Evolutionary conservation across 2,329 filamentous ascomycete genomes (phyloP).

Genomic region (Fusarium sp.): DNA sequence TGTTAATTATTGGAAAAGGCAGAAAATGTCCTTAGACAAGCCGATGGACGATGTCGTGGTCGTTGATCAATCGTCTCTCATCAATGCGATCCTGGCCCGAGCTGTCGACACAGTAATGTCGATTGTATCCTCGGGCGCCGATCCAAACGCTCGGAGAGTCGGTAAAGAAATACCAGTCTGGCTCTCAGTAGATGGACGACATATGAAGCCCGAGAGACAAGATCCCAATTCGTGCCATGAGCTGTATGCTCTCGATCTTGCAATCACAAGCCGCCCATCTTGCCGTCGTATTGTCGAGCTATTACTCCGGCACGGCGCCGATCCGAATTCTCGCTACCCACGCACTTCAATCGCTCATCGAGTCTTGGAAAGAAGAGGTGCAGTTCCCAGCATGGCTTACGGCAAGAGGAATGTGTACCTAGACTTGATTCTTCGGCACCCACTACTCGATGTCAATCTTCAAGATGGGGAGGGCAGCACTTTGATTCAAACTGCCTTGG

Average conservation of each 20-base stretch:
- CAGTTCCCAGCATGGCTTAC: rapidly evolving
- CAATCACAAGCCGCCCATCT: neutral
- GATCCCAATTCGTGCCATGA: neutral
- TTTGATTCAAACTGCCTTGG: neutral
- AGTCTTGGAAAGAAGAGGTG: neutral
- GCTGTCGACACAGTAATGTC: neutral
- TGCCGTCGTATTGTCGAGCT: neutral
- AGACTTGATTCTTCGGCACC: neutral
- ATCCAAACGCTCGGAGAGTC: neutral
- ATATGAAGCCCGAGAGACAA: neutral
- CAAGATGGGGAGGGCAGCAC: rapidly evolving
- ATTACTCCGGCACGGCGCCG: rapidly evolving
- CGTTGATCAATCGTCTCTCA: neutral
- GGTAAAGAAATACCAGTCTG: rapidly evolving
- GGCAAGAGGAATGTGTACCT: neutral
- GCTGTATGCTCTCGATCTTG: neutral
- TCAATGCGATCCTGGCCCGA: neutral
- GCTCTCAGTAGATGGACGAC: rapidly evolving
- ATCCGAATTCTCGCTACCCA: neutral
- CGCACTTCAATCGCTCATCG: rapidly evolving
- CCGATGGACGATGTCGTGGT: neutral
- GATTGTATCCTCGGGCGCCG: rapidly evolving
- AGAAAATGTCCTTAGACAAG: rapidly evolving
- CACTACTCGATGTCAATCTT: neutral
- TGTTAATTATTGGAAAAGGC: rapidly evolving